These are phyloP conservation scores for Fusarium incarnatum DNA, from an alignment of 2,329 filamentous ascomycete genomes.

Conservation along the genomic window DNA sequence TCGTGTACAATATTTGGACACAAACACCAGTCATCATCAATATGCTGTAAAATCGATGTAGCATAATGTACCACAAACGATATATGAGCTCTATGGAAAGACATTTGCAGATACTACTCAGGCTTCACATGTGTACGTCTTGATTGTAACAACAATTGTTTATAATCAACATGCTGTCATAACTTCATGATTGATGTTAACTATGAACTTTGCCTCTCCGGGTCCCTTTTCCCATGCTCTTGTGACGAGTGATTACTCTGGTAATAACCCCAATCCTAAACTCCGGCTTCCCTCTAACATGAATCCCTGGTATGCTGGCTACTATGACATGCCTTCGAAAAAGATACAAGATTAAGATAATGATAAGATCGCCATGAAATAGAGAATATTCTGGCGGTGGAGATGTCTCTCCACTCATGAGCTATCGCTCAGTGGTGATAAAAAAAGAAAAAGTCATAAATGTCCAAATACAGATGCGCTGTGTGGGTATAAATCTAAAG, in stretches of 20 bases:
- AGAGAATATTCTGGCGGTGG: slow-evolving; percentile 2
- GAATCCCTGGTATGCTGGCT: slow-evolving; percentile 30
- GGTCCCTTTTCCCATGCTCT: slow-evolving; percentile 20
- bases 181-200: slow-evolving; percentile 42
- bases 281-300: slow-evolving; percentile 37
- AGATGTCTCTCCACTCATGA: slow-evolving; percentile 14
- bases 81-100: neutral
- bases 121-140: neutral
- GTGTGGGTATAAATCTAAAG: slow-evolving; percentile 51
- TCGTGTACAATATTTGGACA: neutral
- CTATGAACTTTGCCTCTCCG: slow-evolving; percentile 13
- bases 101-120: neutral
- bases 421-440: slow-evolving; percentile 35
- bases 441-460: slow-evolving; percentile 12
- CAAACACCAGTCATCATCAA: neutral
- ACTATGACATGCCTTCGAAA: slow-evolving; percentile 19
- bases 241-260: slow-evolving; percentile 27
- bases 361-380: slow-evolving; percentile 20
- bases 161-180: slow-evolving; percentile 13
- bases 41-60: slow-evolving; percentile 30
- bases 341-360: slow-evolving; percentile 38
- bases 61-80: slow-evolving; percentile 1
- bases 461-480: slow-evolving; percentile 40
- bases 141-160: neutral
- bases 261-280: slow-evolving; percentile 22